Base-by-base conservation (phyloP, 208 protist species). In the Leishmania tropica region DNA sequence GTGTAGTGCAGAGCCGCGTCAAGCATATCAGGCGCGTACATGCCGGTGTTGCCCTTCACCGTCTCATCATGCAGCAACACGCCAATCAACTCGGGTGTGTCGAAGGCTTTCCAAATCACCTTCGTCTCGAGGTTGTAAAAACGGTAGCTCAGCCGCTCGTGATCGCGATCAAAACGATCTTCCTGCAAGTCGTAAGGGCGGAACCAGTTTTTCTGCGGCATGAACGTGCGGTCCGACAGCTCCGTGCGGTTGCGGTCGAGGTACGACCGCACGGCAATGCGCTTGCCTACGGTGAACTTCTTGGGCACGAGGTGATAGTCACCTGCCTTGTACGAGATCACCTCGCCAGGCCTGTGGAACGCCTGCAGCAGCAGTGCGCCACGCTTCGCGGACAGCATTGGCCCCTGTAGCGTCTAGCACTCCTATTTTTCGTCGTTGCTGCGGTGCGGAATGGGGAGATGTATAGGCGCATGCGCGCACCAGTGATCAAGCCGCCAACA, bases 61-160 rank as follows among this genome's bases (percentile, higher is more conserved):
- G 89, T 92, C 81, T 96, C 94, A 79, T 98, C 95, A 81, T 96
- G 93, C 51, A 98, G 78, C n/a, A 97, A 82, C 80, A 97, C 90
- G 31, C 92, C 91, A 28, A 98, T 86, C 70, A 93, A 78, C 84
- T 98, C 94, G 21, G 95, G 95, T 7, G 89, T 94, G 79, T 98
- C 95, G 82, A 98, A 98, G 17, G 93, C 93, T 47, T 88, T 90
- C 94, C 94, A 96, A 75, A 98, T 96, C 24, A 98, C 80, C 84
- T 96, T 97, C 5, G 93, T 95, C 68, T 97, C 92, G 15, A 98
- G 54, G 31, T 94, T 93, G 79, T 98, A 96, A 78, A 96, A 97
- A 72, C 94, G 85, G 85, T 96, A 88, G 83, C 81, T 84, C 47
- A 82, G 68, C 5, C 87, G 88, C 82, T 96, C 85, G 81, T 96